A percentile compares a stretch with the other conserved stretches of the same genome.
These are phyloP conservation scores for Lantana camara DNA, from an alignment of 257 asterid species.

Conservation along the genomic window DNA sequence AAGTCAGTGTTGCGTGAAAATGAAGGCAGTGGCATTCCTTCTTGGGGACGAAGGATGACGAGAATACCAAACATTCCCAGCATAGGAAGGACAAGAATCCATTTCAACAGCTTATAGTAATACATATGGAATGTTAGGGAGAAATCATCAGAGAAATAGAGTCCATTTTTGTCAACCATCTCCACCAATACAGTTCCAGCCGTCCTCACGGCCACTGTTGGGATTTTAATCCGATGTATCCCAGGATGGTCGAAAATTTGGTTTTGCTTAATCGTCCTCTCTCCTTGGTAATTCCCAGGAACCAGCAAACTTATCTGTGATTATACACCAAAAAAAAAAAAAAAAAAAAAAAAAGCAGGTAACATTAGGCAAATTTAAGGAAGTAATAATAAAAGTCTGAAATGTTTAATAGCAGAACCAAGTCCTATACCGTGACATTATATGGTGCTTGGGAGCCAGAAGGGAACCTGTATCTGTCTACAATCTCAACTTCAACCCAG, in stretches of 20 bases:
- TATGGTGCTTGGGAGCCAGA: slow-evolving; percentile 95
- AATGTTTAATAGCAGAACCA: neutral
- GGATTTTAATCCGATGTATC: slow-evolving; percentile 69
- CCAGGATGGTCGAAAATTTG: slow-evolving; percentile 67
- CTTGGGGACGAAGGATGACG: slow-evolving; percentile 91
- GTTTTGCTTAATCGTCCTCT: slow-evolving; percentile 77
- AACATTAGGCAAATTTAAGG: slow-evolving; percentile 5
- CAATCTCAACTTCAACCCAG: slow-evolving; percentile 91
- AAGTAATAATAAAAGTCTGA: neutral
- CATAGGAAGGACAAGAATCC: slow-evolving; percentile 98
- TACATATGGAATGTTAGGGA: slow-evolving; percentile 91
- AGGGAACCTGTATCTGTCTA: slow-evolving; percentile 77
- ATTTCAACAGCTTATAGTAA: slow-evolving; percentile 86
- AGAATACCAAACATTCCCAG: slow-evolving; percentile 93
- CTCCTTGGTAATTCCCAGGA: slow-evolving; percentile 99
- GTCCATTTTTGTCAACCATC: slow-evolving; percentile 93
- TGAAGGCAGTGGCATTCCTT: slow-evolving; percentile 92
- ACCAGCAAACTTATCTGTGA: slow-evolving; percentile 87
- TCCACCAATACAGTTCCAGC: slow-evolving; percentile 91
- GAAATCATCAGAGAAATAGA: slow-evolving; percentile 87
- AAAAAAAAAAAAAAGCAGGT: slow-evolving; percentile 5
- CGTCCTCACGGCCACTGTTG: slow-evolving; percentile 87
- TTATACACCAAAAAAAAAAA: no score
- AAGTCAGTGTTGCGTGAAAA: slow-evolving; percentile 90
- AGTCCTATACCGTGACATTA: slow-evolving; percentile 74